Evolutionary conservation across 2,329 filamentous ascomycete genomes (phyloP), one percentile per base, ranked within the genome.

Genomic region (Sporothrix schenckii): DNA sequence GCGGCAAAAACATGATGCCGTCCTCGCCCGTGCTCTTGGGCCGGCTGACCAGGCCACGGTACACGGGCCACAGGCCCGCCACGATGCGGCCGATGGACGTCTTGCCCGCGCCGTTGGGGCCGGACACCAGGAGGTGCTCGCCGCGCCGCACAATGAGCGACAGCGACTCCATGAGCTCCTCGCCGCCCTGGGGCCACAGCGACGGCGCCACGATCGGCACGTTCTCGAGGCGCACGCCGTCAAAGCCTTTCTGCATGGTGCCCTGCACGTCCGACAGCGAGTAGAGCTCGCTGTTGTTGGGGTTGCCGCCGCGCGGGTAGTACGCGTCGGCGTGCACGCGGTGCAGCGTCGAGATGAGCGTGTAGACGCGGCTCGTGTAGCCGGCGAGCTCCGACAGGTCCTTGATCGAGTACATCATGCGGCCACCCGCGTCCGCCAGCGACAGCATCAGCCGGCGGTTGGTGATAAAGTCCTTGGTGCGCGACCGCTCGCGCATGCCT

Each of bases 341-440:
- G 77, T 99, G 95, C 34, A 99, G 86, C 0, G 95, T 97, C 58
- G 93, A 94, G 77, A 99, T 96, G 53, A 99, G 86, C 13, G 93
- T 96, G 82, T 97, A 99, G 14, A 99, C 94, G 58, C 95, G 89
- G 71, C 93, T 97, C 0, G 95, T 99, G 81, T 98, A 96, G 27
- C 95, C 95, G 5, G 95, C 95, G 47, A 99, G 85, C 79, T 99
- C 95, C 1, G 94, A 94, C 49, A 99, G 87, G 77, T 99, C 96
- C 81, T 99, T 99, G 84, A 99, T 97, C 73, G 92, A 95, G 83
- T 99, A 99, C 95, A 99, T 99, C 93, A 99, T 97, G 61, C 95
- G 88, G 34, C 94, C 94, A 71, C 95, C 95, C 1, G 95, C 95
- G 80, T 99, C 95, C 11, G 95, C 95, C 50, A 99, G 87, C 19